A percentile compares a stretch with the other conserved stretches of the same genome.
phyloP scores from a whole-genome alignment of 768 basidiomycete genomes.

The Pisolithus sp. region DNA sequence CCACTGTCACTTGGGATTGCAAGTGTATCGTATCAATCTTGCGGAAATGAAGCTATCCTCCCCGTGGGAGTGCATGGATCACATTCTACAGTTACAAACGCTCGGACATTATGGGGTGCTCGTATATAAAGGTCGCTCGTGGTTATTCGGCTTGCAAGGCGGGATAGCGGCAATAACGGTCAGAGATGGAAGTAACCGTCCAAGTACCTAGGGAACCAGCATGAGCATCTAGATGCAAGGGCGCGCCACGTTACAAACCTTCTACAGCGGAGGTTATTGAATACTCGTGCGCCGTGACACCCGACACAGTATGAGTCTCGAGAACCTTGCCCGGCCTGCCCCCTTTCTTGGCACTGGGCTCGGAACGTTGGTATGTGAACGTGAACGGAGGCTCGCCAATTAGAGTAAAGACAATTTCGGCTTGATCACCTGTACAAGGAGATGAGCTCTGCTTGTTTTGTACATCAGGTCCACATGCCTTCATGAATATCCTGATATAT shows the following conservation, averaged over 20 bases:
- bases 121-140: conserved; percentile 9
- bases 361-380: conserved; percentile 88
- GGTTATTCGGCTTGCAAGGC: conserved; percentile 45
- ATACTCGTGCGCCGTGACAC: conserved; percentile 67
- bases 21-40: too few species aligned
- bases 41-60: neutral
- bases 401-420: conserved; percentile 87
- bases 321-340: conserved; percentile 71
- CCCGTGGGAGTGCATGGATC: neutral
- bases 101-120: conserved; percentile 14
- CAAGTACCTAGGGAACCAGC: conserved; percentile 57
- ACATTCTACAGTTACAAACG: conserved; percentile 21
- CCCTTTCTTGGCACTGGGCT: conserved; percentile 61
- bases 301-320: conserved; percentile 87
- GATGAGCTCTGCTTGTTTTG: neutral
- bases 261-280: conserved; percentile 89
- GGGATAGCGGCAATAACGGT: conserved; percentile 87
- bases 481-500: conserved; percentile 85
- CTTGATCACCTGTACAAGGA: conserved; percentile 66
- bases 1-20: neutral
- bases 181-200: conserved; percentile 89
- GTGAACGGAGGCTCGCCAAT: conserved; percentile 93
- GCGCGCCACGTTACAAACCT: conserved; percentile 44
- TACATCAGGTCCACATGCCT: conserved; percentile 36
- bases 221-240: conserved; percentile 1